Base-by-base conservation (phyloP, 257 asterid species). In the Fraxinus excelsior region DNA sequence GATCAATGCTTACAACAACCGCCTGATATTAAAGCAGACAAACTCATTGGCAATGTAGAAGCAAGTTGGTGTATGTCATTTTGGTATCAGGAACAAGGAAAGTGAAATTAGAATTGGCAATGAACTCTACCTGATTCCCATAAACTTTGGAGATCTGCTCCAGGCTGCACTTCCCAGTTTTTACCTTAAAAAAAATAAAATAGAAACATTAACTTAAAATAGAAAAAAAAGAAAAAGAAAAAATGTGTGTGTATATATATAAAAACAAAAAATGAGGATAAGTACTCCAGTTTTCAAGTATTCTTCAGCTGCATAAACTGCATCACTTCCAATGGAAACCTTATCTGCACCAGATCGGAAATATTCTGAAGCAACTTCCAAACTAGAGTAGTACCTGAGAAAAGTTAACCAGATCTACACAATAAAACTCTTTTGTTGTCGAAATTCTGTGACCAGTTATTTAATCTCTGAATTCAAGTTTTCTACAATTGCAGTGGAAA, bases 271-370 rank as follows among this genome's bases (percentile, higher is more conserved):
- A 64, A 82, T 67, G 44, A 49, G 23, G 19, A 80, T 66, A 42
- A 75, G 31, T 89, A 93, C 99, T 74, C 93, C 92, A 23, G 93
- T 89, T 84, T 84, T 91, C 64, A 93, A 76, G 83, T 85, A 90
- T 82, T 95, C 98, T 79, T 95, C 99, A 31, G 98, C 96, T 68
- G 99, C 98, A 84, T 91, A 93, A 73, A 95, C 99, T 65, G 99
- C 99, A 87, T 95, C 98, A 83, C 98, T 93, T 82, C 99, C 99
- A 74, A 95, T 93, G 46, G 99, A 95, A 72, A 95, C 76, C 86
- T 95, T 95, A 84, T 95, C 99, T 49, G 99, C 99, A 34, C 99
- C 99, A 74, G 99, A 95, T 60, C 99, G 91, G 75, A 95, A 95
- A 84, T 95, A 95, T 74, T 95, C 99, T 79, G 99, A 89, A 83